These are phyloP conservation scores for Lachancea thermotolerans DNA, from an alignment of 805 yeast genomes.

Conservation along the genomic window DNA sequence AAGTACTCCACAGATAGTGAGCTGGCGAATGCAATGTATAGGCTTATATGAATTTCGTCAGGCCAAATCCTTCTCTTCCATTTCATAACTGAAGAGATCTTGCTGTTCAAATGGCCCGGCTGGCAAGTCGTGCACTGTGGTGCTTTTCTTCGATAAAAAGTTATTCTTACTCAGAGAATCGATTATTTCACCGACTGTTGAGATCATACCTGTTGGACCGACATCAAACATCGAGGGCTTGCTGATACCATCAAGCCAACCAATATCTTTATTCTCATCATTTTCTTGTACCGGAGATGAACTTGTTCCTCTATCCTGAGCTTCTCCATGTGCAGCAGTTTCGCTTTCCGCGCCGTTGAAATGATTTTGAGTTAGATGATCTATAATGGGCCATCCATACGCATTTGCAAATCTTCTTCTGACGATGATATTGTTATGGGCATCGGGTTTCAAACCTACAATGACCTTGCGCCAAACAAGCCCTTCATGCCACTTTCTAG, in stretches of 20 bases:
- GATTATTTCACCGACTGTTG: slow-evolving; percentile 55
- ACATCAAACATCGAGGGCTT: slow-evolving; percentile 37
- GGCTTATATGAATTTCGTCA: slow-evolving; percentile 18
- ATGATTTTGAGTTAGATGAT: slow-evolving; percentile 59
- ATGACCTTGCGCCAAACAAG: slow-evolving; percentile 68
- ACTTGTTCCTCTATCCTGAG: too few relatives aligned
- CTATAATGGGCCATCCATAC: slow-evolving; percentile 77
- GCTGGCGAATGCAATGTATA: slow-evolving; percentile 33
- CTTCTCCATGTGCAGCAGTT: neutral
- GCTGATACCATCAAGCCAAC: slow-evolving; percentile 45
- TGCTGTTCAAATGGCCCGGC: slow-evolving; percentile 1
- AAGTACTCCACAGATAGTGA: slow-evolving; percentile 27
- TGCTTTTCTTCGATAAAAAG: slow-evolving; percentile 3
- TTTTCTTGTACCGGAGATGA: slow-evolving; percentile 11
- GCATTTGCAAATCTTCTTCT: slow-evolving; percentile 71
- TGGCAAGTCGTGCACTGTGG: neutral
- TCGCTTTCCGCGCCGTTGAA: slow-evolving; percentile 34
- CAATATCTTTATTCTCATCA: slow-evolving; percentile 27
- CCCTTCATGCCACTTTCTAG: slow-evolving; percentile 60
- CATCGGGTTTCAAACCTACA: slow-evolving; percentile 63
- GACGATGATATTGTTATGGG: slow-evolving; percentile 70
- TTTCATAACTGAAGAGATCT: slow-evolving; percentile 10
- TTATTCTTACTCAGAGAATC: slow-evolving; percentile 35
- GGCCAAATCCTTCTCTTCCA: slow-evolving; percentile 1
- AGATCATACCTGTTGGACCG: slow-evolving; percentile 67